These are phyloP conservation scores for Xylaria acuta DNA, from an alignment of 495 filamentous ascomycete genomes.

Conservation along the genomic window DNA sequence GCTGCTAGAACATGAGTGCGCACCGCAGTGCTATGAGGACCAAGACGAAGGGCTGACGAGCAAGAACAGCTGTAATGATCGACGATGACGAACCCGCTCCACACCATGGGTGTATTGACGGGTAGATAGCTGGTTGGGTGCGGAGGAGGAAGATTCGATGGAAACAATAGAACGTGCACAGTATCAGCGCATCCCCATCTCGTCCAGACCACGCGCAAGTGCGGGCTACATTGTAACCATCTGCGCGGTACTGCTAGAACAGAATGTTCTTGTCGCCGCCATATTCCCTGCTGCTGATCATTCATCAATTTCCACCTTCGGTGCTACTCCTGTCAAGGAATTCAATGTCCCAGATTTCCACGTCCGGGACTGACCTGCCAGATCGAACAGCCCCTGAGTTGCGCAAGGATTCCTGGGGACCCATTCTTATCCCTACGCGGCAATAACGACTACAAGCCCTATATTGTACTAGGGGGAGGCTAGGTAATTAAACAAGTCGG, in stretches of 20 bases:
- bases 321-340: slow-evolving; percentile 8
- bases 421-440: slow-evolving; percentile 13
- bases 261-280: background rate
- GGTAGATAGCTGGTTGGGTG: slow-evolving; percentile 1
- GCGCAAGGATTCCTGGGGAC: slow-evolving; percentile 23
- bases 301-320: slow-evolving; percentile 27
- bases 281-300: slow-evolving; percentile 27
- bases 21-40: background rate
- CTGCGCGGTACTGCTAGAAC: slow-evolving; percentile 8
- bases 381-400: slow-evolving; percentile 22
- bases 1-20: background rate
- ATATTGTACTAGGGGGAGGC: slow-evolving; percentile 16
- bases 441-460: background rate
- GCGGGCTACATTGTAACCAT: slow-evolving; percentile 12
- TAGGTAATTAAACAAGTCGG: slow-evolving; percentile 19
- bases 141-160: background rate
- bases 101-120: slow-evolving; percentile 17
- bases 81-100: slow-evolving; percentile 19
- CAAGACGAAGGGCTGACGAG: slow-evolving; percentile 1
- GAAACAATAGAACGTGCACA: background rate
- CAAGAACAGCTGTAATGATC: slow-evolving; percentile 14
- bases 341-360: background rate
- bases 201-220: background rate
- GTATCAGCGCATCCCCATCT: background rate
- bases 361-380: slow-evolving; percentile 12